These are phyloP conservation scores for Elsinoe batatas DNA, from an alignment of 2,329 filamentous ascomycete species.

Conservation along the genomic window DNA sequence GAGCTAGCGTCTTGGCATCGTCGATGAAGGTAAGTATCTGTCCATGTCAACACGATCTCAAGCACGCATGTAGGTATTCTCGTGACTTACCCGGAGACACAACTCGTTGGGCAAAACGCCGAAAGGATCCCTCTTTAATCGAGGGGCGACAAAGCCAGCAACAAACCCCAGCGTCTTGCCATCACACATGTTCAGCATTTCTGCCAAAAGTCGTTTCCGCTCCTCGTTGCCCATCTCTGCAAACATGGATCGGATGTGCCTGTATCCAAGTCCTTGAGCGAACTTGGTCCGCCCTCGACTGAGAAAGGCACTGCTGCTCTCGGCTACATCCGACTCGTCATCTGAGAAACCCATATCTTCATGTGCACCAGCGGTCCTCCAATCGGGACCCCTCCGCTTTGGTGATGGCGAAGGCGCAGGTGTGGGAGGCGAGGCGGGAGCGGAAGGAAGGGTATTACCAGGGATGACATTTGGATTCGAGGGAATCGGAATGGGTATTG, in stretches of 20 bases:
- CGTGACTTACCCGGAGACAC: constrained; percentile 63
- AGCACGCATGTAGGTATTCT: neutral
- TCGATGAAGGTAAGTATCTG: constrained; percentile 95
- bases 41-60: constrained; percentile 12
- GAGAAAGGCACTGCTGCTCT: constrained; percentile 19
- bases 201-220: constrained; percentile 71
- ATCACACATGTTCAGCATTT: constrained; percentile 86
- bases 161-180: constrained; percentile 94
- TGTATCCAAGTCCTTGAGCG: constrained; percentile 37
- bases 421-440: constrained; percentile 57
- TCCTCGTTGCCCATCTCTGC: constrained; percentile 64
- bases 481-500: constrained; percentile 38
- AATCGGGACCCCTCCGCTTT: constrained; percentile 55
- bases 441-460: constrained; percentile 52
- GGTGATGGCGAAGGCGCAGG: constrained; percentile 57
- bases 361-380: constrained; percentile 67
- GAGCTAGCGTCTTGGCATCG: constrained; percentile 84
- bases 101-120: constrained; percentile 85
- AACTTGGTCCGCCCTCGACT: constrained; percentile 15
- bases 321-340: constrained; percentile 21
- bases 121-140: constrained; percentile 94
- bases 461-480: constrained; percentile 42
- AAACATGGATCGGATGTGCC: constrained; percentile 72
- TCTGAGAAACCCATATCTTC: constrained; percentile 60
- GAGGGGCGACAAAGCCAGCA: constrained; percentile 85